phyloP scores from a whole-genome alignment of 2,329 filamentous ascomycete genomes.

The Aspergillus neotritici region DNA sequence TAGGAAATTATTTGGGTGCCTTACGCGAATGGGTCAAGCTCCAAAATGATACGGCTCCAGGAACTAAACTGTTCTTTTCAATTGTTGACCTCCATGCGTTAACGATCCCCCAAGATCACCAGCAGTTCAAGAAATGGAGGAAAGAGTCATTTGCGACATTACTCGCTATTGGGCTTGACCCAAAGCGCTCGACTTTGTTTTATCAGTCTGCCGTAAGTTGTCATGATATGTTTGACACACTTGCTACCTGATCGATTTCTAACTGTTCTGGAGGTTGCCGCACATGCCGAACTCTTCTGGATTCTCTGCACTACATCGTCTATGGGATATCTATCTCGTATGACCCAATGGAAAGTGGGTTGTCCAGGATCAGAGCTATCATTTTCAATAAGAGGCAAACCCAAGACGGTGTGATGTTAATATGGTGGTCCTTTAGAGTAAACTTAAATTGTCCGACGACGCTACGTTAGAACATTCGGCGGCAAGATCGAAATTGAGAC shows the following conservation, averaged over 20 bases:
- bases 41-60: constrained; percentile 57
- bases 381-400: background rate
- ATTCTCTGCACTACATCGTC: constrained; percentile 87
- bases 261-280: constrained; percentile 53
- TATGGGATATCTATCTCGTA: constrained; percentile 89
- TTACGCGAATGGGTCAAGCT: constrained; percentile 78
- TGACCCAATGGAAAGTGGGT: constrained; percentile 96
- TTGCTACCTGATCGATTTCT: background rate
- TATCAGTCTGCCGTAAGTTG: constrained; percentile 66
- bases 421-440: constrained; percentile 52
- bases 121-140: constrained; percentile 58
- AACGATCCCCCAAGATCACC: constrained; percentile 65
- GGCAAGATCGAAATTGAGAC: constrained; percentile 62
- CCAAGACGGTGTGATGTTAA: background rate
- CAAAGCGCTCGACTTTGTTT: constrained; percentile 71
- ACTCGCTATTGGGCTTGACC: constrained; percentile 77
- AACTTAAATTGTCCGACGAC: constrained; percentile 60
- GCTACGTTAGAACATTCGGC: constrained; percentile 52
- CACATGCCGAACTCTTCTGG: constrained; percentile 93
- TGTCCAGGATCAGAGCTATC: no score
- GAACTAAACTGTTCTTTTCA: constrained; percentile 68
- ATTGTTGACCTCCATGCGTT: constrained; percentile 93
- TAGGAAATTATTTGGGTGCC: constrained; percentile 93
- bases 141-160: constrained; percentile 73
- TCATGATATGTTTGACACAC: background rate